A percentile compares a stretch with the other conserved stretches of the same genome.
Evolutionary conservation across 495 filamentous ascomycete genomes (phyloP).

Genomic region (Penicillium fimorum): DNA sequence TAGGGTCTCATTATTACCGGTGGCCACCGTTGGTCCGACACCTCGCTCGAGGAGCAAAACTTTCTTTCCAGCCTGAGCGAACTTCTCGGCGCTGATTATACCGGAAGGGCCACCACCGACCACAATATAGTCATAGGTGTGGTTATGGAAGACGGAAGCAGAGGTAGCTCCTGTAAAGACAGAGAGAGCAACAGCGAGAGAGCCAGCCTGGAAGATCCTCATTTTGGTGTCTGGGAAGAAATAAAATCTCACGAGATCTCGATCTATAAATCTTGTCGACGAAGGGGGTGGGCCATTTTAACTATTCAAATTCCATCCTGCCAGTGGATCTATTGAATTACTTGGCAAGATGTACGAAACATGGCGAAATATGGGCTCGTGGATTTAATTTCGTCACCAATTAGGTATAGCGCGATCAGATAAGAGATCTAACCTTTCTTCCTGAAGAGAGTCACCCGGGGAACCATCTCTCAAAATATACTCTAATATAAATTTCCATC

Average conservation of each 20-base stretch:
- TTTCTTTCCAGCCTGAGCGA: constrained; percentile 56
- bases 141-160: constrained; percentile 21
- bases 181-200: constrained; percentile 14
- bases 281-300: not conserved
- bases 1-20: constrained; percentile 32
- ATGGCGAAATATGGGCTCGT: constrained; percentile 1
- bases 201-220: constrained; percentile 15
- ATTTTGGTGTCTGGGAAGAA: not conserved
- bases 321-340: not conserved
- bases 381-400: not conserved
- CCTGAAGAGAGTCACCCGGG: not conserved
- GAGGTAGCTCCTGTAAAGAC: constrained; percentile 12
- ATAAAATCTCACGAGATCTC: not conserved
- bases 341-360: not conserved
- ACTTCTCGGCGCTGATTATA: constrained; percentile 58
- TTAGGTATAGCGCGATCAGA: constrained; percentile 9
- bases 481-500: no score
- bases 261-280: not conserved
- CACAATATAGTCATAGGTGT: constrained; percentile 32
- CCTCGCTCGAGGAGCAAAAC: constrained; percentile 43
- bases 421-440: constrained; percentile 1
- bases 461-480: no score
- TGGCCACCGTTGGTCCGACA: constrained; percentile 30
- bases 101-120: constrained; percentile 39
- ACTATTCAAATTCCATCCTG: not conserved